phyloP scores from a whole-genome alignment of 257 asterid species.

The Penstemon barbatus region DNA sequence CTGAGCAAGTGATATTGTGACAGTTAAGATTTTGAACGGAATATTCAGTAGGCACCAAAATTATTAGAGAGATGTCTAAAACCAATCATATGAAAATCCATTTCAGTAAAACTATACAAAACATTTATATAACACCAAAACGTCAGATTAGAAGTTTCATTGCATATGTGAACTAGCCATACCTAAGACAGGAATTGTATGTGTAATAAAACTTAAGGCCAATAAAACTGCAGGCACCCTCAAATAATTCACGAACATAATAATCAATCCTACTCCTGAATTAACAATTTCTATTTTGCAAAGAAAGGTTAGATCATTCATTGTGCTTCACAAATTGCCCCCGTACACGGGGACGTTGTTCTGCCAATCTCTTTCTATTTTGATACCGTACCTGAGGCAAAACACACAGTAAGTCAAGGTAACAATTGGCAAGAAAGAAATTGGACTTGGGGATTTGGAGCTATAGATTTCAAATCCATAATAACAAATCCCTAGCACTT shows the following conservation, averaged over 20 bases:
- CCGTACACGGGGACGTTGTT: slow-evolving; percentile 59
- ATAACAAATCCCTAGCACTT: no score
- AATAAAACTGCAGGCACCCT: slow-evolving; percentile 6
- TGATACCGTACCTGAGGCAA: slow-evolving; percentile 50
- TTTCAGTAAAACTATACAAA: no score
- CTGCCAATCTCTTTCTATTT: slow-evolving; percentile 66
- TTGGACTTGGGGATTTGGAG: no score
- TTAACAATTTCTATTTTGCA: slow-evolving; percentile 7
- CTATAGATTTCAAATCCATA: no score
- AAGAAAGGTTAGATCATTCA: not conserved
- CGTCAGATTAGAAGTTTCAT: not conserved
- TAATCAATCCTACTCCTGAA: slow-evolving; percentile 14
- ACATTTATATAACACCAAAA: no score
- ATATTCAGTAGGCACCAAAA: no score
- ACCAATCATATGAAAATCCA: no score
- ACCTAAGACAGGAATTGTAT: not conserved
- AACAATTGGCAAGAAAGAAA: no score
- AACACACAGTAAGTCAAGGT: not conserved
- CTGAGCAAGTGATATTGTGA: no score
- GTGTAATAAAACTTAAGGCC: slow-evolving; percentile 5
- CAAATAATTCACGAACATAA: slow-evolving; percentile 24
- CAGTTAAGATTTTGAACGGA: no score
- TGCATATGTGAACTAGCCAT: slow-evolving; percentile 9
- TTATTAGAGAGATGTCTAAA: no score
- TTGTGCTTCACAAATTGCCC: slow-evolving; percentile 62